Base-by-base conservation (phyloP, 2,329 filamentous ascomycete genomes). In the Penicillium aurantiogriseum region DNA sequence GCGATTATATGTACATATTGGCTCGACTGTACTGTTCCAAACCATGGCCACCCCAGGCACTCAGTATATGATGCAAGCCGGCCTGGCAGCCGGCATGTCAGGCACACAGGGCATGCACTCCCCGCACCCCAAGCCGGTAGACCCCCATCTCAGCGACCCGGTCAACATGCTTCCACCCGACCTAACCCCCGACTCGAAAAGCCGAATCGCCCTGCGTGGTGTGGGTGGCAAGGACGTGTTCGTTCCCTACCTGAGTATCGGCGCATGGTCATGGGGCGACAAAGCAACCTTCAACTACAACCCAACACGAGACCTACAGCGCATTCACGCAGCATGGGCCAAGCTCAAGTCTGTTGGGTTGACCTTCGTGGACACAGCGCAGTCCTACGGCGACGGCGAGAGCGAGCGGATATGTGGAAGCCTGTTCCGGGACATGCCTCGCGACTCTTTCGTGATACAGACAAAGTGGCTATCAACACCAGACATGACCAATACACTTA, bases 361-460 rank as follows among this genome's bases (percentile, higher is more conserved):
- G 25, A 77, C 74, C 53, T 79, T 78, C 56, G 72, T 79, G 57
- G 77, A 79, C 60, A 79, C 76, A 6, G 76, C 77, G 9, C 74
- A 79, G 64, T 73, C 69, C 17, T 80, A 79, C 59, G 77, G 76
- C 40, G 69, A 67, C 27, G 75, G 77, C 4, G 71, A 77, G 54
- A 76, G 73, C 54, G 77, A 80, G 61, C 67, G 68, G 10, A 77
- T 80, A 60, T 73, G 76, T 54, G 73, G 75, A 4, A 67, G 69
- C 23, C 64, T 80, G n/a, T 71, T 78, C 57, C 63, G 69, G 29
- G 74, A 67, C 1, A 68, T 74, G 57, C 66, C 69, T 21, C 66
- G 73, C 5, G 67, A 74, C 23, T 61, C 67, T 36, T 75, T 76
- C 57, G 67, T 77, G 17, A 70, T 79, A 46, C 76, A 79, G 57